phyloP scores from a whole-genome alignment of 2,329 filamentous ascomycete species.

The Ilyonectria destructans region DNA sequence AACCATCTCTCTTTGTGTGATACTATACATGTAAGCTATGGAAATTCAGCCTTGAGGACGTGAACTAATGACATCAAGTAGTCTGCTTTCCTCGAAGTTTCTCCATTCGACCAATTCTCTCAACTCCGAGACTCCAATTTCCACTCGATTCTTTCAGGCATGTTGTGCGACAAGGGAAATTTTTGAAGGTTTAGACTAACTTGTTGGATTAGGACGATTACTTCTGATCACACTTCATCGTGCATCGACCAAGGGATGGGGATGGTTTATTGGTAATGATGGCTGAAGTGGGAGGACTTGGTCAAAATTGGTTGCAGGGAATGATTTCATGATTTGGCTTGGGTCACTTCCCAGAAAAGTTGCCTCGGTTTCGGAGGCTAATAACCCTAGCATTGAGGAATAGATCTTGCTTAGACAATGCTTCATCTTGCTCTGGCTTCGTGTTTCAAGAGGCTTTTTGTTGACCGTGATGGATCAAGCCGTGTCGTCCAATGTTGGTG shows the following conservation, averaged over 20 bases:
- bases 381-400: not conserved
- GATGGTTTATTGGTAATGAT: not conserved
- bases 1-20: not conserved
- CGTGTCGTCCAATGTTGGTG: conserved; percentile 32
- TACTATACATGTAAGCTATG: not conserved
- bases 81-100: conserved; percentile 6
- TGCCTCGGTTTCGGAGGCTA: not conserved
- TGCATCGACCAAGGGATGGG: not conserved
- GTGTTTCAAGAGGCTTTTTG: not conserved
- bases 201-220: not conserved
- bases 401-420: not conserved
- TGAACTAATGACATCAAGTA: not conserved
- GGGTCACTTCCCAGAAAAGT: not conserved
- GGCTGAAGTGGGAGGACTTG: not conserved
- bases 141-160: conserved; percentile 25
- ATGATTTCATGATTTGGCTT: not conserved
- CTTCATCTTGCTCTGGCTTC: not conserved
- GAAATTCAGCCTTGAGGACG: not conserved
- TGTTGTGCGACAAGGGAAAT: not conserved
- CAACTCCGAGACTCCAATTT: not conserved
- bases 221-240: not conserved
- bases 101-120: not conserved
- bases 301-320: not conserved
- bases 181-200: not conserved
- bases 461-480: conserved; percentile 1